Base-by-base conservation (phyloP, 495 filamentous ascomycete genomes). In the Chaetomium cochliodes region DNA sequence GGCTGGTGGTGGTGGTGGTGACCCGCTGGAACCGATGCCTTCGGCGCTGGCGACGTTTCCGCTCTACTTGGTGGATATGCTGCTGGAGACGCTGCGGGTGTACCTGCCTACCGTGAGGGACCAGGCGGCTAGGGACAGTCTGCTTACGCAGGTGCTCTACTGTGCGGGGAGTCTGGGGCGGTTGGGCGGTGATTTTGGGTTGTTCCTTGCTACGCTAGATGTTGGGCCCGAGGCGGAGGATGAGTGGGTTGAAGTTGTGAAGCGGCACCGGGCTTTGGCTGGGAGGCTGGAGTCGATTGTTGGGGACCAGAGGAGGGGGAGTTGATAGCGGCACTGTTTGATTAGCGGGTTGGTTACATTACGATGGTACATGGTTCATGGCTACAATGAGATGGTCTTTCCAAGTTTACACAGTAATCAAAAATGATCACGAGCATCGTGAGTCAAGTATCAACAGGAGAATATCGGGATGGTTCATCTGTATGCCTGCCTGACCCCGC, bases 101-200 rank as follows among this genome's bases (percentile, higher is more conserved):
- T 98, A 98, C 77, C 80, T 98, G 6, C 90, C 92, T 0, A 93
- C 90, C 62, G 86, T 99, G 18, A 83, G 84, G 67, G 93, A 98
- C 70, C 87, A 87, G 49, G 84, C 86, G 47, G 88, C 89, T 0
- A 82, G 83, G 50, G 96, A 99, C 67, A 94, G 91, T 70, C 78
- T 99, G 61, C 78, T 98, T 3, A 99, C 93, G 0, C 96, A 99
- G 73, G 90, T 98, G 3, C 81, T 98, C 22, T 99, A 98, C 77
- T 97, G 93, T 68, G 92, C 93, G 3, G 92, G 92, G 20, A 97
- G 92, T 78, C 78, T 99, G 65, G 94, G 94, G 7, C 84, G 96
- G 30, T 78, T 98, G 0, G 96, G 96, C 8, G 92, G 91, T 1
- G 96, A 98, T 75, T 98, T 98, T 79, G 90, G 93, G 49, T 80